These are phyloP conservation scores for Podospora anserina DNA, from an alignment of 495 filamentous ascomycete species.

Conservation along the genomic window DNA sequence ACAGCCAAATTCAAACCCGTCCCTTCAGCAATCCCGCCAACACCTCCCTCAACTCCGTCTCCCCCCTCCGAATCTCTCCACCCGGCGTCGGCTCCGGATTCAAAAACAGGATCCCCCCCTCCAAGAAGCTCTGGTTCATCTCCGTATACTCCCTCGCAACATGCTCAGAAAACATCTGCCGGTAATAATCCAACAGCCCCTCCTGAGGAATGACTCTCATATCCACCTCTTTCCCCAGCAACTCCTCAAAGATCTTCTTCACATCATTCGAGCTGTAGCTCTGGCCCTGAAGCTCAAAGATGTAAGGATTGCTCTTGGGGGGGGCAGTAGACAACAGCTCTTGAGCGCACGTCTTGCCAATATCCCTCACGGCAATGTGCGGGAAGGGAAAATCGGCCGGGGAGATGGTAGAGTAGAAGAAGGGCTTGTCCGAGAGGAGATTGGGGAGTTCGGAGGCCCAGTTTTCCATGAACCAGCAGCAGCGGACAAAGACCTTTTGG, in stretches of 20 bases:
- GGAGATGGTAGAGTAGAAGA: slow-evolving; percentile 26
- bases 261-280: slow-evolving; percentile 20
- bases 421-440: slow-evolving; percentile 11
- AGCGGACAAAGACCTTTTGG: slow-evolving; percentile 25
- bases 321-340: slow-evolving; percentile 14
- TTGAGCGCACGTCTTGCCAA: slow-evolving; percentile 19
- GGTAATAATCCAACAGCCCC: slow-evolving; percentile 22
- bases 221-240: slow-evolving; percentile 19
- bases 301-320: slow-evolving; percentile 17
- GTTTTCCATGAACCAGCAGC: slow-evolving; percentile 32
- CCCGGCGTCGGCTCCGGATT: slow-evolving; percentile 19
- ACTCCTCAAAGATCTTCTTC: slow-evolving; percentile 24
- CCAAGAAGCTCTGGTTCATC: slow-evolving; percentile 21
- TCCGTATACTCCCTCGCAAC: slow-evolving; percentile 22
- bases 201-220: slow-evolving; percentile 21
- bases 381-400: slow-evolving; percentile 4
- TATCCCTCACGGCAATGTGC: slow-evolving; percentile 27
- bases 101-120: slow-evolving; percentile 24
- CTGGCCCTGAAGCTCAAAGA: slow-evolving; percentile 26
- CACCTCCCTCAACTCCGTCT: slow-evolving; percentile 18
- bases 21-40: not conserved
- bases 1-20: not conserved
- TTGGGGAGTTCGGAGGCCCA: slow-evolving; percentile 20
- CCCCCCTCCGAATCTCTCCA: slow-evolving; percentile 13
- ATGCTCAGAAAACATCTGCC: slow-evolving; percentile 18